Percentiles rank a stretch among this genome's conserved stretches.
phyloP scores from a whole-genome alignment of 768 basidiomycete genomes.

The Exidia glandulosa region DNA sequence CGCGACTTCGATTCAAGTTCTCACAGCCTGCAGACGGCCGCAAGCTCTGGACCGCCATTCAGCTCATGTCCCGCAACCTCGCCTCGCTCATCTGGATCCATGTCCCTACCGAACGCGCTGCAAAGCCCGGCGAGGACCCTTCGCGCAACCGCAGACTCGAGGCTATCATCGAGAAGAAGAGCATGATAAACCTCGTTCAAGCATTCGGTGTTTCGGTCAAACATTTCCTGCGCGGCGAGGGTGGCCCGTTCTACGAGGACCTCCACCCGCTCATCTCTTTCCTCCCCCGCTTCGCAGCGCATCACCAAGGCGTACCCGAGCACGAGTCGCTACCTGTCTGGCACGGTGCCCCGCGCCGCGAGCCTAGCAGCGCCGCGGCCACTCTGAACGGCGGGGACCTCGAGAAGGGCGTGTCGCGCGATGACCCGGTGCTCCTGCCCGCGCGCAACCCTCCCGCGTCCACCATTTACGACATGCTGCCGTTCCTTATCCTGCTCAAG shows the following conservation, averaged over 20 bases:
- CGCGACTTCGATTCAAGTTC: no score
- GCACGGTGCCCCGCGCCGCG: conserved; percentile 17
- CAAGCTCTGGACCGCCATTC: conserved; percentile 59
- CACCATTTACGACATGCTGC: conserved; percentile 42
- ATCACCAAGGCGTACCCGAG: neutral
- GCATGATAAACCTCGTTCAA: conserved; percentile 63
- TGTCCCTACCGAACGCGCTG: conserved; percentile 33
- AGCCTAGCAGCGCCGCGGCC: neutral
- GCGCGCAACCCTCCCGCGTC: conserved; percentile 47
- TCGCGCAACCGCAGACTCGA: conserved; percentile 13
- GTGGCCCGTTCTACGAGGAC: conserved; percentile 63
- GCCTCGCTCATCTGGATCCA: conserved; percentile 50
- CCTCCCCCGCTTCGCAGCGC: conserved; percentile 45
- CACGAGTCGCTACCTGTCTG: conserved; percentile 42
- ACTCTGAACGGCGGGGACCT: conserved; percentile 18
- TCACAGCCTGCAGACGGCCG: conserved; percentile 35
- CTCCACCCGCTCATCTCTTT: conserved; percentile 59
- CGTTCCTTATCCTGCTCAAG: conserved; percentile 41
- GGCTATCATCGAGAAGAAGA: conserved; percentile 59
- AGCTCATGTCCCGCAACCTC: conserved; percentile 44
- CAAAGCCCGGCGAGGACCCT: conserved; percentile 15
- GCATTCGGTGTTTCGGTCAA: conserved; percentile 60
- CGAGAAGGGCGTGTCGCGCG: conserved; percentile 29
- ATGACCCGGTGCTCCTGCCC: conserved; percentile 34
- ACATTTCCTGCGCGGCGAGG: conserved; percentile 59